phyloP scores from a whole-genome alignment of 805 yeast genomes.

The Pichia californica region DNA sequence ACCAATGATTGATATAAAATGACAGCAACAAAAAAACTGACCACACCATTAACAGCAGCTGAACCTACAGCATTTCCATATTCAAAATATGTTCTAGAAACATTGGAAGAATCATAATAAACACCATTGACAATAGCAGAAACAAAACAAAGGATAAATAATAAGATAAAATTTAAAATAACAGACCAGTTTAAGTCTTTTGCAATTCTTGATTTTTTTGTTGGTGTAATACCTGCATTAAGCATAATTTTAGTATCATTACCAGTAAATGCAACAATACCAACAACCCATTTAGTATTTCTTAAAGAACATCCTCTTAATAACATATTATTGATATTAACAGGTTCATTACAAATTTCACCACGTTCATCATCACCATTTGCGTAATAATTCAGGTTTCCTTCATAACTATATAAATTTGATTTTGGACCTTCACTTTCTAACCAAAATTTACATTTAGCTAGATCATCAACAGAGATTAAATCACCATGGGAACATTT shows the following conservation, averaged over 20 bases:
- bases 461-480: constrained; percentile 39
- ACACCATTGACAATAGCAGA: constrained; percentile 70
- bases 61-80: constrained; percentile 63
- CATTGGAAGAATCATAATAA: constrained; percentile 40
- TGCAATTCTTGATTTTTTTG: constrained; percentile 68
- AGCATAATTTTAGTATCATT: constrained; percentile 75
- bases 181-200: constrained; percentile 69
- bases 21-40: constrained; percentile 68
- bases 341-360: constrained; percentile 49
- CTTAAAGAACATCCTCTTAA: constrained; percentile 73
- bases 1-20: constrained; percentile 74
- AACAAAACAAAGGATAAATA: constrained; percentile 61
- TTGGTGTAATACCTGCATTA: constrained; percentile 73
- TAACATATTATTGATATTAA: constrained; percentile 61
- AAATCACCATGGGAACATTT: constrained; percentile 42
- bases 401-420: constrained; percentile 69
- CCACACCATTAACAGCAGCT: constrained; percentile 61
- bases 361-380: constrained; percentile 31
- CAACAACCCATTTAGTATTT: constrained; percentile 80
- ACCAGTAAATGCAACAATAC: constrained; percentile 72
- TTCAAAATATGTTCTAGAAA: constrained; percentile 61
- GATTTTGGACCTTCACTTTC: constrained; percentile 83
- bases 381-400: constrained; percentile 47
- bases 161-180: constrained; percentile 53
- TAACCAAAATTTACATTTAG: constrained; percentile 54